These are phyloP conservation scores for Rosa rugosa DNA, from an alignment of 306 rosid species.

Conservation along the genomic window DNA sequence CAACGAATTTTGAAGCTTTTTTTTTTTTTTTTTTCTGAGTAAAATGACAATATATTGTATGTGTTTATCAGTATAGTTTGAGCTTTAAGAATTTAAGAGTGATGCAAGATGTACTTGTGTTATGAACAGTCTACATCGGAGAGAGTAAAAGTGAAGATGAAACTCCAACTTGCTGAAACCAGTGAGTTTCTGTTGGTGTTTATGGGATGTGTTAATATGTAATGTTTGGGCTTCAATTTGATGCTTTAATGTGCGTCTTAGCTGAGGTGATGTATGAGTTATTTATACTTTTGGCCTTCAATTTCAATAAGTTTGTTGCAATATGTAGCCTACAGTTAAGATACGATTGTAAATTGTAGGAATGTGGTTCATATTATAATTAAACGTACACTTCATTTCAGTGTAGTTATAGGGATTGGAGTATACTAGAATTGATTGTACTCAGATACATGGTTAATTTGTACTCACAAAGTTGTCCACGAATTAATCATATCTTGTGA, in stretches of 20 bases:
- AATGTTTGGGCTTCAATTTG: background rate
- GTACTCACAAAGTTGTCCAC: too few species aligned
- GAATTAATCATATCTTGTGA: too few species aligned
- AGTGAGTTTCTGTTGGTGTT: slow-evolving; percentile 38
- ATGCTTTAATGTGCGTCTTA: background rate
- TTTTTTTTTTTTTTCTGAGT: background rate
- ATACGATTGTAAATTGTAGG: too few species aligned
- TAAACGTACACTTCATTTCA: too few species aligned
- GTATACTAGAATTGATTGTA: too few species aligned
- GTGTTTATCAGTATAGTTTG: background rate
- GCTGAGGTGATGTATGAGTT: slow-evolving; percentile 26
- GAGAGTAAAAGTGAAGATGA: slow-evolving; percentile 93
- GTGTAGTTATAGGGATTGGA: too few species aligned
- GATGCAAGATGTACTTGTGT: slow-evolving; percentile 14
- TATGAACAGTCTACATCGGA: slow-evolving; percentile 72
- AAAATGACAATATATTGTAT: background rate
- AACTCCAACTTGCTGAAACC: slow-evolving; percentile 84
- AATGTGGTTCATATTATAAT: too few species aligned
- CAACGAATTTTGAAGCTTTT: background rate
- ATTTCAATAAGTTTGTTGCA: too few species aligned
- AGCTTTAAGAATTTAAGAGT: background rate
- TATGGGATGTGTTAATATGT: background rate
- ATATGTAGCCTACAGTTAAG: too few species aligned
- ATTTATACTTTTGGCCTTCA: too few species aligned
- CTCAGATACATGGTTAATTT: too few species aligned